Percentiles rank a stretch among this genome's conserved stretches.
Evolutionary conservation across 2,329 filamentous ascomycete genomes (phyloP).

Genomic region (Pseudogymnoascus sp.): DNA sequence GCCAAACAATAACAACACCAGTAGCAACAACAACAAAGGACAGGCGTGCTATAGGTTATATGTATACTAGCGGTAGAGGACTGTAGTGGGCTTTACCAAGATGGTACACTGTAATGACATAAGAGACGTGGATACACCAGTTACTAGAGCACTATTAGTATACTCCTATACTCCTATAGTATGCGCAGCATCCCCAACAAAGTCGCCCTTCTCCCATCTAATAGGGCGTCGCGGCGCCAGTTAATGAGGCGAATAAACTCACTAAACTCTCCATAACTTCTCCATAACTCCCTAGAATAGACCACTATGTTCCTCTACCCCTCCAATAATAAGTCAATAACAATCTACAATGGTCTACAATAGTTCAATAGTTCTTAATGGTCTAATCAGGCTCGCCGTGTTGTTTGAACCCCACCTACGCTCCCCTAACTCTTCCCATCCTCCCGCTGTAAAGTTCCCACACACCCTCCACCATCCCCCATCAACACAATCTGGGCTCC

Average conservation of each 20-base stretch:
- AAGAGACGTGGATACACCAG: not conserved
- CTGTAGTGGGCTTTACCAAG: not conserved
- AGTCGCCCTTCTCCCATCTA: not conserved
- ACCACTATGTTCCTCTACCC: not conserved
- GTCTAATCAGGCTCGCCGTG: not conserved
- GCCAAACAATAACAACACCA: not conserved
- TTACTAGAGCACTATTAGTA: not conserved
- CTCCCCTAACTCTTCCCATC: not conserved
- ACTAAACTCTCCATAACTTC: too few species aligned
- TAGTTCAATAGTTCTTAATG: not conserved
- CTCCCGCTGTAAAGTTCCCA: not conserved
- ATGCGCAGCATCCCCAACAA: not conserved
- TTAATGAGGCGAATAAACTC: not conserved
- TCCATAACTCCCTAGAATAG: not conserved
- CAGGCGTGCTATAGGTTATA: not conserved
- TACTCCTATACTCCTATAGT: not conserved
- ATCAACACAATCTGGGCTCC: not conserved
- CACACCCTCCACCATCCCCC: not conserved
- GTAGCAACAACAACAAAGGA: not conserved
- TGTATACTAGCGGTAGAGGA: not conserved
- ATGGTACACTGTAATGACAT: not conserved
- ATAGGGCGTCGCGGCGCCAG: not conserved
- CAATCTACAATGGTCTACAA: too few species aligned
- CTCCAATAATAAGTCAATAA: not conserved
- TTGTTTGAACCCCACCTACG: not conserved